Base-by-base conservation (phyloP, 257 asterid genomes). In the Nicotiana tabacum region DNA sequence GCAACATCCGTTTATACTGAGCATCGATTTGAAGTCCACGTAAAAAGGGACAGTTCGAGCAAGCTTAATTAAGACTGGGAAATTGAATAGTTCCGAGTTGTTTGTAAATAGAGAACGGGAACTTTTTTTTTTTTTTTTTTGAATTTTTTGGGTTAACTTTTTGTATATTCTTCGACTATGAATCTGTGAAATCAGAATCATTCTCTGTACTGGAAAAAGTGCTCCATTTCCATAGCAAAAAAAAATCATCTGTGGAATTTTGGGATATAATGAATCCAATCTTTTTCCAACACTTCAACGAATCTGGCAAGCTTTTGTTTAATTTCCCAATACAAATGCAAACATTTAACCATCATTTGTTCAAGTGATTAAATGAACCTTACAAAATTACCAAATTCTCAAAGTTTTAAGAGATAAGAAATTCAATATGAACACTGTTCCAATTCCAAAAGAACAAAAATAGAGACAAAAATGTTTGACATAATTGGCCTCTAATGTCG, bases 1-100 rank as follows among this genome's bases (percentile, higher is more conserved):
- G 78, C 55, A 83, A 24, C 98, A 95, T 84, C 97, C 97, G 6
- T 95, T 93, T 83, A 87, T 90, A 62, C 39, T 81, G 70, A 58
- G 76, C 32, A 66, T 74, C 35, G 83, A 80, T 2, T 77, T 35
- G 88, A 82, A 78, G 58, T 87, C 81, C 0, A 17, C 24, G 4
- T 78, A 68, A 55, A 80, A 69, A 9, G 48, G 53, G 16, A 11
- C 13, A 68, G 37, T 33, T 33, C 37, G 39, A 33, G 29, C 62
- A 56, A 77, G 32, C 12, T 58, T 2, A 53, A 77, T 58, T 2
- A 55, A 77, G 55, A 32, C 58, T 88, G 58, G 37, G 77, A 16
- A 84, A 35, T 1, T 68, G 12, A 80, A 39, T 70, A 43, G 48
- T 8, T 55, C 55, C 77, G 77, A 85, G 37, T 70, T 30, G n/a